phyloP scores from a whole-genome alignment of 164 flowering plant genomes.

The Vitis vinifera region ASM3070453v1 NC_081819.1:4477501-4478000 shows the following conservation, averaged over 20 bases:
- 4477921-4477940: conserved; percentile 16
- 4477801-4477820: conserved; percentile 14
- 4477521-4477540: background rate
- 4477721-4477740: conserved; percentile 16
- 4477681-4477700: background rate
- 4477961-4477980: conserved; percentile 21
- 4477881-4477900: conserved; percentile 13
- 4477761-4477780: background rate
- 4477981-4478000: conserved; percentile 14
- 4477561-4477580: conserved; percentile 4
- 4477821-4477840: conserved; percentile 10
- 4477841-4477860: background rate
- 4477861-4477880: conserved; percentile 2
- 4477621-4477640: conserved; percentile 7
- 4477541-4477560: conserved; percentile 9
- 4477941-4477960: conserved; percentile 9
- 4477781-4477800: conserved; percentile 8
- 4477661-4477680: background rate
- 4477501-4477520: too few relatives aligned
- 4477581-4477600: conserved; percentile 5
- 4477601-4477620: background rate
- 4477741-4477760: conserved; percentile 15
- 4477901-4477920: conserved; percentile 23
- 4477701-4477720: conserved; percentile 17
- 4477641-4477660: conserved; percentile 5